A percentile compares a stretch with the other conserved stretches of the same genome.
Evolutionary conservation across 345 rosid genomes (phyloP).

Genomic region (Dipteronia sinensis): DNA sequence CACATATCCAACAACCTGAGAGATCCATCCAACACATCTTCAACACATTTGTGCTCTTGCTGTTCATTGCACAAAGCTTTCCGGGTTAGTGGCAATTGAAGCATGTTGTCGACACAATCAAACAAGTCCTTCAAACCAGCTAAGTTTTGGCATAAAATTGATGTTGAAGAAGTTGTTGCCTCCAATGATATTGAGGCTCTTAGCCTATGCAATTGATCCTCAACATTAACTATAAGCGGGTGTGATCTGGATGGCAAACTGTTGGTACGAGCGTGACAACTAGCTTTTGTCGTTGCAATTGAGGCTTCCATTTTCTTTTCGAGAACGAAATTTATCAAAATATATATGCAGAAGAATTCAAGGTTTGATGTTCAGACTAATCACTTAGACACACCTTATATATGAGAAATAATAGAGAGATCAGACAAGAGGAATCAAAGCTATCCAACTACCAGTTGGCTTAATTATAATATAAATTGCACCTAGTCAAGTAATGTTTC

Average conservation of each 20-base stretch:
- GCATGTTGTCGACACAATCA: slow-evolving; percentile 16
- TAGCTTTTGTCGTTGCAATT: slow-evolving; percentile 15
- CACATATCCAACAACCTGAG: slow-evolving; percentile 29
- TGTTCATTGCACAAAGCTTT: slow-evolving; percentile 12
- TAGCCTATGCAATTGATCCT: slow-evolving; percentile 25
- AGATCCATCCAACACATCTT: slow-evolving; percentile 23
- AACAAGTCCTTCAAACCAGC: slow-evolving; percentile 20
- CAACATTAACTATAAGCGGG: slow-evolving; percentile 22
- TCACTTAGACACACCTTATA: not conserved
- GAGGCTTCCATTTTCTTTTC: not conserved
- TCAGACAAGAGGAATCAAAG: too few relatives aligned
- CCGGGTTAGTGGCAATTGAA: slow-evolving; percentile 21
- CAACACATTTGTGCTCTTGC: slow-evolving; percentile 6
- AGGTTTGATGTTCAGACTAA: not conserved
- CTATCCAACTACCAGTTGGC: too few relatives aligned
- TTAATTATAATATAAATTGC: too few relatives aligned
- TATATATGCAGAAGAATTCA: not conserved
- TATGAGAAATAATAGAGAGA: too few relatives aligned
- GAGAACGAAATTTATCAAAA: not conserved
- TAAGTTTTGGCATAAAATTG: slow-evolving; percentile 9
- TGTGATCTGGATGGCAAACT: slow-evolving; percentile 37
- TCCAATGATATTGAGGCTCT: slow-evolving; percentile 22
- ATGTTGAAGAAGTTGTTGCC: slow-evolving; percentile 7
- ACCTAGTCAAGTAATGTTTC: too few relatives aligned
- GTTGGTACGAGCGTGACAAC: slow-evolving; percentile 29